Conservation (phyloP, 768 basidiomycete genomes). For the Leccinellum albellum region DNA sequence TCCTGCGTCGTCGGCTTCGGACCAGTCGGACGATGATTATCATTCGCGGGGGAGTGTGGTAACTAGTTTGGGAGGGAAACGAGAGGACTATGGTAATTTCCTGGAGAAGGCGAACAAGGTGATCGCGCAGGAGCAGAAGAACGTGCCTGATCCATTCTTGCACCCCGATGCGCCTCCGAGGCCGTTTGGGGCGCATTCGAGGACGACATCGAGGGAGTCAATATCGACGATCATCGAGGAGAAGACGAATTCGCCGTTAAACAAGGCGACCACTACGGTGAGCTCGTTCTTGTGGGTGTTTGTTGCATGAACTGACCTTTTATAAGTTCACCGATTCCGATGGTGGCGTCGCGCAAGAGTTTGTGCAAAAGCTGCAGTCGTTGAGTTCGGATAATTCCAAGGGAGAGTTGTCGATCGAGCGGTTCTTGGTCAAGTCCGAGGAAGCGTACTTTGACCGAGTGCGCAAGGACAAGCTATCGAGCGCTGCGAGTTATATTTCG, state of each 20-base stretch:
- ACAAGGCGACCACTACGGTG: slow-evolving; percentile 89
- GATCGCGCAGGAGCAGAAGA: slow-evolving; percentile 75
- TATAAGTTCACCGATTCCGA: slow-evolving; percentile 87
- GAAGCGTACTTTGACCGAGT: slow-evolving; percentile 91
- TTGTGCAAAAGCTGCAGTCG: slow-evolving; percentile 77
- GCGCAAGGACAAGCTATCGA: slow-evolving; percentile 81
- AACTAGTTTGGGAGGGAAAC: slow-evolving; percentile 21
- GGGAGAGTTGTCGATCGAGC: slow-evolving; percentile 88
- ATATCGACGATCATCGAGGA: slow-evolving; percentile 91
- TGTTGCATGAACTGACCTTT: background rate
- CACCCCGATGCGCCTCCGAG: slow-evolving; percentile 55
- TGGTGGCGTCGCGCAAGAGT: slow-evolving; percentile 86
- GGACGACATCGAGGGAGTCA: slow-evolving; percentile 83
- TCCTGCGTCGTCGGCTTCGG: slow-evolving; percentile 37
- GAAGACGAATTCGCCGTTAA: slow-evolving; percentile 84
- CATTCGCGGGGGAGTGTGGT: slow-evolving; percentile 37
- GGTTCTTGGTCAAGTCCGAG: slow-evolving; percentile 86
- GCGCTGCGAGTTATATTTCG: slow-evolving; percentile 74
- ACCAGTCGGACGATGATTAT: slow-evolving; percentile 61
- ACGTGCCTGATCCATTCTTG: slow-evolving; percentile 84
- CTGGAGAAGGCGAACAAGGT: slow-evolving; percentile 80
- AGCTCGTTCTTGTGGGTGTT: slow-evolving; percentile 14
- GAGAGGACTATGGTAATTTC: slow-evolving; percentile 66
- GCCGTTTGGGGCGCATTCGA: slow-evolving; percentile 79
- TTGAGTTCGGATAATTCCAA: slow-evolving; percentile 86